Conservation (phyloP, 176 grass and related monocot genomes). For the Miscanthus lutarioriparius region DNA sequence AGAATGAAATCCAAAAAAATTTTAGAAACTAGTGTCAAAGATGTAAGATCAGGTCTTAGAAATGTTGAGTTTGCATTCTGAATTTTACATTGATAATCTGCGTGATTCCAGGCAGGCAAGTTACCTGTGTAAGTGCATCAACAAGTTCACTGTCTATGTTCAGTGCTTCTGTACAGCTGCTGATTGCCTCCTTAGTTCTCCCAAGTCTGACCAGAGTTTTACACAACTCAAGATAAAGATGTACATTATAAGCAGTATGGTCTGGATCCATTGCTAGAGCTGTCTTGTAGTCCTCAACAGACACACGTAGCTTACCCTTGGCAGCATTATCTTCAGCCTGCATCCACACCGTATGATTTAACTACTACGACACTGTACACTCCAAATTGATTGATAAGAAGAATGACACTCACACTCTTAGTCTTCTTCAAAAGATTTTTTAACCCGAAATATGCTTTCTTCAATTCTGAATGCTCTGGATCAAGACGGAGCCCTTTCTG, state of each 20-base stretch:
- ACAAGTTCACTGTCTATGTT: constrained; percentile 84
- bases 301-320: constrained; percentile 82
- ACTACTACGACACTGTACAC: neutral
- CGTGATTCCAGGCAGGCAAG: constrained; percentile 3
- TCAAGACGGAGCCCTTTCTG: constrained; percentile 92
- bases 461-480: constrained; percentile 88
- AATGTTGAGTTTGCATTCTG: neutral
- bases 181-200: constrained; percentile 93
- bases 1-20: neutral
- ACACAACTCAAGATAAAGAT: constrained; percentile 89
- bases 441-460: constrained; percentile 95
- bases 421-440: constrained; percentile 98
- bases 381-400: constrained; percentile 5
- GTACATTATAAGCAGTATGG: constrained; percentile 71
- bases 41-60: constrained; percentile 20
- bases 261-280: constrained; percentile 87
- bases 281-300: constrained; percentile 90
- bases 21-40: neutral
- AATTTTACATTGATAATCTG: neutral
- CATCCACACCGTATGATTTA: constrained; percentile 23
- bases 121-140: constrained; percentile 89
- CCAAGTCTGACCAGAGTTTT: constrained; percentile 97
- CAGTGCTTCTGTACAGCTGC: constrained; percentile 76
- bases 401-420: constrained; percentile 62
- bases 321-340: constrained; percentile 93